Evolutionary conservation across 2,329 filamentous ascomycete genomes (phyloP).

Genomic region (Tolypocladium pustulatum): DNA sequence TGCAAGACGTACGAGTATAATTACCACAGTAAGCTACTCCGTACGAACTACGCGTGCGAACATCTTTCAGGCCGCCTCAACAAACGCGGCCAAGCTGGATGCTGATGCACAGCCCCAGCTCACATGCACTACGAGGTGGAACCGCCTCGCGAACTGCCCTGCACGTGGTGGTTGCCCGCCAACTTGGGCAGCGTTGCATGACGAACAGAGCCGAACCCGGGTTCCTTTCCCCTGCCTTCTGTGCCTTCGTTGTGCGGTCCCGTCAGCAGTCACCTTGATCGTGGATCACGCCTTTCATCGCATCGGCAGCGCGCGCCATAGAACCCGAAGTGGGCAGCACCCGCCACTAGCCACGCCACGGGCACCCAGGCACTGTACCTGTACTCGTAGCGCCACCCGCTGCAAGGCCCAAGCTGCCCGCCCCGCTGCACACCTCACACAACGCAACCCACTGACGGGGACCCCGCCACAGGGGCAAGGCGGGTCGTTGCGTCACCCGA

Average conservation of each 20-base stretch:
- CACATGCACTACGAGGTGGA: background rate
- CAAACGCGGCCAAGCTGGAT: background rate
- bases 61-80: background rate
- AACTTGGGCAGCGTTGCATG: background rate
- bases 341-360: background rate
- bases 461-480: background rate
- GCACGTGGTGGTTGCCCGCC: background rate
- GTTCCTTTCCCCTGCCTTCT: too few species aligned
- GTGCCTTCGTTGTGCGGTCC: too few species aligned
- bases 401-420: background rate
- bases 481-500: background rate
- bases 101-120: background rate
- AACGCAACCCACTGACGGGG: background rate
- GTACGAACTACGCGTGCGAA: background rate
- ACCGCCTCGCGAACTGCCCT: background rate
- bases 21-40: too few species aligned
- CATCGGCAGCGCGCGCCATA: background rate
- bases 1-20: background rate
- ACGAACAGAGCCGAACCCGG: too few species aligned
- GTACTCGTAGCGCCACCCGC: background rate
- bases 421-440: background rate
- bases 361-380: background rate
- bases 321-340: background rate
- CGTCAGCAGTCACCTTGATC: too few species aligned
- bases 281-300: too few species aligned